Percentiles rank a stretch among this genome's conserved stretches.
Evolutionary conservation across 352 stramenopile species (phyloP).

Genomic region (Pythium plurisporium): DNA sequence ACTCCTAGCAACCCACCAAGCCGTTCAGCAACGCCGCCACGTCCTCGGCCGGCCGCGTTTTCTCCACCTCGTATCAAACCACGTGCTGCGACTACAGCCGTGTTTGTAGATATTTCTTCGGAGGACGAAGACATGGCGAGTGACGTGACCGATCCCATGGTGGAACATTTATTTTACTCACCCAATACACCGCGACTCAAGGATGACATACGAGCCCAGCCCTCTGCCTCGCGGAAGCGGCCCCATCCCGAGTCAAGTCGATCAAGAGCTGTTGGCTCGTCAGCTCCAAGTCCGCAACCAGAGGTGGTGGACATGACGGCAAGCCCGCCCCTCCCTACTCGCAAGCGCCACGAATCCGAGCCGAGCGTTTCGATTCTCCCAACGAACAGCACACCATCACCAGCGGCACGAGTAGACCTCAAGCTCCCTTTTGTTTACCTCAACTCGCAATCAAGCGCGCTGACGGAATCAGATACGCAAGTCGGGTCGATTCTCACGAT

Average conservation of each 20-base stretch:
- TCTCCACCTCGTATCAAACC: conserved; percentile 4
- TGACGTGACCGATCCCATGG: conserved; percentile 65
- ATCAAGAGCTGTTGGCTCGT: not conserved
- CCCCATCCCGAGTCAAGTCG: conserved; percentile 20
- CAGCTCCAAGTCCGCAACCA: conserved; percentile 16
- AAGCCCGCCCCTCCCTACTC: not conserved
- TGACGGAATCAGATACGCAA: not conserved
- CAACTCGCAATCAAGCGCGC: not conserved
- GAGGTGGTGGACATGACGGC: conserved; percentile 31
- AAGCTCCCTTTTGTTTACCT: conserved; percentile 28
- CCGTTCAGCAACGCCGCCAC: not conserved
- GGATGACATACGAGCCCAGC: not conserved
- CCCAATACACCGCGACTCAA: conserved; percentile 46
- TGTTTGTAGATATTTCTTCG: conserved; percentile 59
- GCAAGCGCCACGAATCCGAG: not conserved
- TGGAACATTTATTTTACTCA: conserved; percentile 77
- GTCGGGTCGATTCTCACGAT: conserved; percentile 25
- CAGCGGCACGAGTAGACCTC: not conserved
- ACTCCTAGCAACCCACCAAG: not conserved
- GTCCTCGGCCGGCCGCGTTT: not conserved
- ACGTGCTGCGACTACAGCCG: conserved; percentile 9
- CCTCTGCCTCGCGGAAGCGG: conserved; percentile 25
- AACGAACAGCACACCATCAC: not conserved
- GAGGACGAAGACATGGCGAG: conserved; percentile 58
- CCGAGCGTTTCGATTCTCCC: conserved; percentile 10